Evolutionary conservation across 768 basidiomycete genomes (phyloP), one percentile per base, ranked within the genome.

Genomic region (Boletus insuetus): DNA sequence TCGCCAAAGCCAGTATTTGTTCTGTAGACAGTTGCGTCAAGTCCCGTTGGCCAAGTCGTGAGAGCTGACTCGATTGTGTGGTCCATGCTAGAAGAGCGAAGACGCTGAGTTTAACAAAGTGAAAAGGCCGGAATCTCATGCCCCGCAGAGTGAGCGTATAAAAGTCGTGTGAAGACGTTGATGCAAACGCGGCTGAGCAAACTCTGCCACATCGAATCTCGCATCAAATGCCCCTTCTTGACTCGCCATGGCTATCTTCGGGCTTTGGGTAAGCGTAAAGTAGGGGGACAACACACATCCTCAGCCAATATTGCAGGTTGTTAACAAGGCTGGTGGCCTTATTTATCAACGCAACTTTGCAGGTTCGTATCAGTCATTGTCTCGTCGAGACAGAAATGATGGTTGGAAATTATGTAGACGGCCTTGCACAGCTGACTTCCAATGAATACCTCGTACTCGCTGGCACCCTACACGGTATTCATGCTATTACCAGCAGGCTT

Each of bases 241-340:
- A 55, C 11, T 42, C 34, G n/a, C 34, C 40, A 93, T 93, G 91
- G 79, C 86, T 54, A 83, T 92, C 69, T 90, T 81, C 66, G 83
- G 87, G 64, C 82, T 93, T 49, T 93, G 91, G 91, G 91, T 89
- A 74, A 49, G 77, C 68, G 41, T 48, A 49, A 35, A 39, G 11
- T 31, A n/a, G 34, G 16, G 49, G 45, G 38, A 52, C 14, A 12
- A 47, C 1, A 46, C 39, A 8, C 34, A 20, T 37, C 44, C 64
- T 49, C 42, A 58, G 49, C 26, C 24, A 43, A 13, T 26, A 37
- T 19, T 70, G 55, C 69, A 94, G 91, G 84, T 98, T 53, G 96
- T 98, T 66, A 98, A 98, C 73, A 98, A 98, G 77, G 97, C 97
- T 14, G 97, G 97, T 26, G 97, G 97, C 8, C 82, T 98, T 34